Percentiles rank a stretch among this genome's conserved stretches.
phyloP scores from a whole-genome alignment of 495 filamentous ascomycete species.

The Penicillium coprophilum region DNA sequence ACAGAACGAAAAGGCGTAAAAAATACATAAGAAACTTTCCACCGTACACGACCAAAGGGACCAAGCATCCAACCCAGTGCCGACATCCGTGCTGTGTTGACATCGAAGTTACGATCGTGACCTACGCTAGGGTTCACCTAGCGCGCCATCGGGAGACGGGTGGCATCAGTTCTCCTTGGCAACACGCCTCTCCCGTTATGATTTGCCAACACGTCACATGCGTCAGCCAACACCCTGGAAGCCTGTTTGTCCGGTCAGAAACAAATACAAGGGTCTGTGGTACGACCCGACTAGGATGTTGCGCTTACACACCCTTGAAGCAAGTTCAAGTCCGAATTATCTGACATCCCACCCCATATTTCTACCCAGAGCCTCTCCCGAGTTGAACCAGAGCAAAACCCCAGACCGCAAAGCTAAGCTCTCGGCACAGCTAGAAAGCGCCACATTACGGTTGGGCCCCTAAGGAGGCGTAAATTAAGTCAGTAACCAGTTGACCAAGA shows the following conservation, averaged over 20 bases:
- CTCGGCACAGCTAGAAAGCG: neutral
- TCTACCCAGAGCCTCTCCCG: neutral
- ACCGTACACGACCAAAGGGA: neutral
- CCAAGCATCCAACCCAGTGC: neutral
- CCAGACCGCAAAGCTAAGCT: neutral
- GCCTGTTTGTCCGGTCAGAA: neutral
- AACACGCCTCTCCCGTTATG: slow-evolving; percentile 2
- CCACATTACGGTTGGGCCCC: neutral
- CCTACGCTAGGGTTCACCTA: neutral
- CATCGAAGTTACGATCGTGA: neutral
- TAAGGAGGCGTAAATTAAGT: neutral
- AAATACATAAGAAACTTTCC: slow-evolving; percentile 3
- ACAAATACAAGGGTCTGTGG: neutral
- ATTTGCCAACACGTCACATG: neutral
- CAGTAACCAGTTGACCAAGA: neutral
- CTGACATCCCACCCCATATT: neutral
- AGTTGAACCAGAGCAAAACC: neutral
- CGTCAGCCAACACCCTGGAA: neutral
- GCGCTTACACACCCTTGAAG: neutral
- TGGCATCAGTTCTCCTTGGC: slow-evolving; percentile 1
- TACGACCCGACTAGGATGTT: neutral
- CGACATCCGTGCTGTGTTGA: neutral
- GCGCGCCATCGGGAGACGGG: neutral
- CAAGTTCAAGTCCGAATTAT: neutral
- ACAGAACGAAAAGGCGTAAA: neutral